Percentiles rank a stretch among this genome's conserved stretches.
Conservation (phyloP, 495 filamentous ascomycete species). For the Sordaria brevicollis region DNA sequence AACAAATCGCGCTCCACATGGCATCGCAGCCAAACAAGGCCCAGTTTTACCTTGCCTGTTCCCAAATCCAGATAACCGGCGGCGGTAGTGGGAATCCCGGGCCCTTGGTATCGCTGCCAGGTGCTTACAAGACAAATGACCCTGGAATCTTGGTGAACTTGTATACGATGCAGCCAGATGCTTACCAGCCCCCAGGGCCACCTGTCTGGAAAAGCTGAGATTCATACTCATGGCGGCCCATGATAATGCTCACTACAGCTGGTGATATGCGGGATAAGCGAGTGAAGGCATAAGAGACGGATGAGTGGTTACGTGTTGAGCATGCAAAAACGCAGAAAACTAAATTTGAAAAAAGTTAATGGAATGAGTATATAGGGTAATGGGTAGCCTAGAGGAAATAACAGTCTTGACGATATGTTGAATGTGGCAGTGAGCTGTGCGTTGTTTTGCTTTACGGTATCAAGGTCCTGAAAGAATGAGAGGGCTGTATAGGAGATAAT, state of each 20-base stretch:
- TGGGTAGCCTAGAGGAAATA: no score
- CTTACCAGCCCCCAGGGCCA: conserved; percentile 34
- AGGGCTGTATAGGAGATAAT: no score
- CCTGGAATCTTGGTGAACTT: conserved; percentile 38
- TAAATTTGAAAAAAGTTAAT: no score
- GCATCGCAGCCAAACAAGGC: conserved; percentile 30
- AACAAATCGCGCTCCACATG: conserved; percentile 43
- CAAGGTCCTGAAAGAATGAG: no score
- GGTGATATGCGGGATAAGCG: background rate
- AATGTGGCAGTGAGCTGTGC: no score
- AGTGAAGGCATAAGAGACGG: background rate
- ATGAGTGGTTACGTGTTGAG: no score
- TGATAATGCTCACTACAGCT: background rate
- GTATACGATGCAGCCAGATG: conserved; percentile 18
- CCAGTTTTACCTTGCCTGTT: conserved; percentile 45
- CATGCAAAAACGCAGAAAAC: no score
- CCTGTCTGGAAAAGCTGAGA: conserved; percentile 25
- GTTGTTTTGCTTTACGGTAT: no score
- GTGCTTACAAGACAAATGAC: conserved; percentile 40
- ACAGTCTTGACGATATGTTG: no score
- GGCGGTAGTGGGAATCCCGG: conserved; percentile 35
- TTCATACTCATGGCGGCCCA: background rate
- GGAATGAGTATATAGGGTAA: no score
- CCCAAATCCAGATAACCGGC: conserved; percentile 45
- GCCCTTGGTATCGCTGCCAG: conserved; percentile 38